Base-by-base conservation (phyloP, 192 early-diverging fungal genomes). In the Coemansia sp. region DNA sequence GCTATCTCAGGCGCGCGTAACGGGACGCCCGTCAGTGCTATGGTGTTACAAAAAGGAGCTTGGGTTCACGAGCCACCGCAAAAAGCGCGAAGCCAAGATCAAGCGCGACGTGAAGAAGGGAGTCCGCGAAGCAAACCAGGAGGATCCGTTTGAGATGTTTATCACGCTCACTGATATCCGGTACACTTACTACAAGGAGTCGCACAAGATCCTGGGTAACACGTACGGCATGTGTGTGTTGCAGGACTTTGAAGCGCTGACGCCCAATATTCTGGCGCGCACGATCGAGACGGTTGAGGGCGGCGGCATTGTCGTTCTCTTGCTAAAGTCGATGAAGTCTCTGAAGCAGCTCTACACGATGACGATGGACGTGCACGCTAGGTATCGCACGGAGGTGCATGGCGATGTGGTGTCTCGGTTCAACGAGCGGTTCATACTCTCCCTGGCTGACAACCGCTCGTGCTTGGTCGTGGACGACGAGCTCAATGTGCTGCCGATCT, bases 31-130 rank as follows among this genome's bases (percentile, higher is more conserved):
- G 13, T 93, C 90, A 15, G 97, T 99, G n/a, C 89, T 99, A 33
- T 99, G 97, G 97, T 99, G 97, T 85, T 99, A 99, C 87, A 98
- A 99, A 75, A 99, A 98, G 81, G 96, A 98, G 3, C 88, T 99
- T 1, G 95, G 95, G 9, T 99, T 99, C 81, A 93, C 88, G 40
- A 91, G 90, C 69, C 94, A 99, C 83, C 91, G 96, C 69, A 97
- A 97, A 78, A 98, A 99, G 90, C 87, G 97, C 49, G 95, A 96
- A 85, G 90, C 90, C 36, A 95, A 96, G 83, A 95, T 99, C 75
- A 97, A 97, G 86, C 90, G 89, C 58, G 94, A 98, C 73, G 92
- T 99, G 69, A 94, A 95, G 69, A 83, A 92, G 29, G 97, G 97
- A 2, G 90, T 93, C 58, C 83, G 94, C 66, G 94, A 99, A 55